These are phyloP conservation scores for Aspergillus sergii DNA, from an alignment of 2,329 filamentous ascomycete species.

Conservation along the genomic window DNA sequence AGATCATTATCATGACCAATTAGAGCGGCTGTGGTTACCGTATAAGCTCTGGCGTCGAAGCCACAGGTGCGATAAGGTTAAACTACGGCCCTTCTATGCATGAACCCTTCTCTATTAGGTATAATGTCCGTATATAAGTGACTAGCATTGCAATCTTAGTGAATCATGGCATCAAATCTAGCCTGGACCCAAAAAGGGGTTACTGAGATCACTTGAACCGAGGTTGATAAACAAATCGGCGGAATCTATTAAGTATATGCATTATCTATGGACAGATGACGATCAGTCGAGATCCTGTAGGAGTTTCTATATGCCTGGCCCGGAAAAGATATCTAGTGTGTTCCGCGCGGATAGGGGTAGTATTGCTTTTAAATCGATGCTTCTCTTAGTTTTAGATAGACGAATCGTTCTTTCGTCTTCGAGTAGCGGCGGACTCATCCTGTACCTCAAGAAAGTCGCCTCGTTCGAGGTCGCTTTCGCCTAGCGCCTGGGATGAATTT, in stretches of 20 bases:
- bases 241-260: neutral
- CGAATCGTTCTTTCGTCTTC: neutral
- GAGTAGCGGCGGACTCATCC: neutral
- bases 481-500: neutral
- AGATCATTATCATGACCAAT: neutral
- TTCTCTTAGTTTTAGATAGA: neutral
- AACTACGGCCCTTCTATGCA: neutral
- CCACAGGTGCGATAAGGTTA: neutral
- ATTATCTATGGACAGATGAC: neutral
- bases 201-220: neutral
- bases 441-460: neutral
- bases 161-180: neutral
- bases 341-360: neutral
- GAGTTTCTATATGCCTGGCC: neutral
- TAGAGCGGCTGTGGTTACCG: neutral
- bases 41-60: neutral
- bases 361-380: neutral
- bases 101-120: neutral
- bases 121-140: neutral
- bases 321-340: neutral
- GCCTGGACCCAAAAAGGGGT: neutral
- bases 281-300: neutral
- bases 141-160: neutral
- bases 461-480: neutral
- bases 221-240: neutral